Evolutionary conservation across 2,329 filamentous ascomycete genomes (phyloP), one percentile per base, ranked within the genome.

Genomic region (Blastomyces parvus): DNA sequence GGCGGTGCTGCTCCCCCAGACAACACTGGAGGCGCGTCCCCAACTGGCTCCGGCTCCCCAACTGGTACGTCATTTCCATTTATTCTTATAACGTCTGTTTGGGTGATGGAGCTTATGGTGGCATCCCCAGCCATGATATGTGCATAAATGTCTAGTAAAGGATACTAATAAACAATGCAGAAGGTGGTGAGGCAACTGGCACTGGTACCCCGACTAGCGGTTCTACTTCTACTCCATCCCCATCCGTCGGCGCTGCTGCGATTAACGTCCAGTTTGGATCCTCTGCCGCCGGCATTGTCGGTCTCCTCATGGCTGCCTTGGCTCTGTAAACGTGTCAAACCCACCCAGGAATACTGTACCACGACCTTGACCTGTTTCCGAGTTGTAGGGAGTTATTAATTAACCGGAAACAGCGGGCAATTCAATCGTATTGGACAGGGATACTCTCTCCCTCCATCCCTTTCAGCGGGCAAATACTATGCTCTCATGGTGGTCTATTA

Each of bases 221-320:
- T 33, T 36, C 40, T 59, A 38, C 69, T 38, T 62, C 67, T 57
- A 69, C 73, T 44, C 19, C 52, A 56, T 64, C 67, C 55, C 73
- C 73, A 44, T 73, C 73, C 52, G 63, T 40, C 27, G 57, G 36
- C 33, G 27, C 33, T 27, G 61, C 55, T 27, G n/a, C 30, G 9
- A 70, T 56, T 65, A 72, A 64, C 33, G 42, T 71, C 48, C 69
- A 73, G 64, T 62, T 75, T 11, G 71, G 74, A 56, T 71, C 69
- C 59, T 76, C 73, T 33, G 69, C 72, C 30, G 74, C 70, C 50
- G 72, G 74, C 52, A 62, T 76, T 30, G 55, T 75, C 19, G 75
- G 75, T 44, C 67, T 76, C 56, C 65, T 74, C 17, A 62, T 74
- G 59, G 75, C 74, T 62, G 72, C 73, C 55, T 73, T 75, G 62